Evolutionary conservation across 1,139 yeast genomes (phyloP).

Genomic region (Candida tetrigidarum): DNA sequence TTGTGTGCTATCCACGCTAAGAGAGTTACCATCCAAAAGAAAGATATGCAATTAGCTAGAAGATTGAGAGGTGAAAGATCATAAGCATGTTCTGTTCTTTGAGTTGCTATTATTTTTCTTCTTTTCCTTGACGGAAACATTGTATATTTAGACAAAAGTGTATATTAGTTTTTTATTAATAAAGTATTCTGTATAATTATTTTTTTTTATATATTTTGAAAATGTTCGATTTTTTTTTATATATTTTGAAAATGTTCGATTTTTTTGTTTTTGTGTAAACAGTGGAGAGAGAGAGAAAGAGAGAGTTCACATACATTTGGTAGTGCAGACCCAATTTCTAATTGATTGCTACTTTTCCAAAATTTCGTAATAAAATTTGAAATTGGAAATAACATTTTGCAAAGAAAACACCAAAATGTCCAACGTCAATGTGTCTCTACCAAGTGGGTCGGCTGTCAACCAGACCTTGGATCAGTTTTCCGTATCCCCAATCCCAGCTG

Average conservation of each 20-base stretch:
- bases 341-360: background rate
- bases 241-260: background rate
- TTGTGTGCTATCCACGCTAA: slow-evolving; percentile 99
- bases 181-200: slow-evolving; percentile 5
- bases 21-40: slow-evolving; percentile 99
- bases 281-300: no score
- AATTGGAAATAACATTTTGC: no score
- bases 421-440: no score
- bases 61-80: slow-evolving; percentile 99
- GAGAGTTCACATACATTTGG: no score
- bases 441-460: background rate
- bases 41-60: slow-evolving; percentile 98
- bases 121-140: slow-evolving; percentile 8
- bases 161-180: slow-evolving; percentile 12
- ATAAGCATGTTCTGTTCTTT: slow-evolving; percentile 29
- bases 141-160: slow-evolving; percentile 7
- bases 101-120: no score
- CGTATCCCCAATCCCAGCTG: slow-evolving; percentile 19
- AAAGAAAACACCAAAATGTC: no score
- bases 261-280: no score
- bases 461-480: slow-evolving; percentile 15
- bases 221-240: background rate
- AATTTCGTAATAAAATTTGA: background rate
- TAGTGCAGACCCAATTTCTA: slow-evolving; percentile 1
- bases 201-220: background rate